Conservation (phyloP, 495 filamentous ascomycete genomes). For the Podospora anserina region DNA sequence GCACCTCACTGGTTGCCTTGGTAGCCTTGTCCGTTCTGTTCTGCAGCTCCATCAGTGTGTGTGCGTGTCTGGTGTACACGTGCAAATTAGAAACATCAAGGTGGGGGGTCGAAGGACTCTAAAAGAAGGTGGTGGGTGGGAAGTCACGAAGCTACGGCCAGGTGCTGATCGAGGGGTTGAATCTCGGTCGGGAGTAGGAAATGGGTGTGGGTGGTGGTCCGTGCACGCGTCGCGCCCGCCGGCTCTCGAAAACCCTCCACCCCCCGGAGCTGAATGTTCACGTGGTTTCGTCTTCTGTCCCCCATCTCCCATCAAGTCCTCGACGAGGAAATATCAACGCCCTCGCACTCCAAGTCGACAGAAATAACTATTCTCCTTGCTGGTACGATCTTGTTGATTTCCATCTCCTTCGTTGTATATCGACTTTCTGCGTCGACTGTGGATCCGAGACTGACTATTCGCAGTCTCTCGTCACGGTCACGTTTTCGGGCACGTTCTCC, state of each 20-base stretch:
- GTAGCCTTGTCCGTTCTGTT: not conserved
- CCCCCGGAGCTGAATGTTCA: slow-evolving; percentile 29
- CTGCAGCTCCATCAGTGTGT: not conserved
- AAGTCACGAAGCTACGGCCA: not conserved
- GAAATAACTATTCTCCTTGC: slow-evolving; percentile 9
- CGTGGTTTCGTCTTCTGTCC: slow-evolving; percentile 28
- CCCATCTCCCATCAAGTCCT: slow-evolving; percentile 29
- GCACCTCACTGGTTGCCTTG: not conserved
- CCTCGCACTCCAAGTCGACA: slow-evolving; percentile 3
- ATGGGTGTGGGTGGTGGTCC: slow-evolving; percentile 16
- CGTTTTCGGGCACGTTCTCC: slow-evolving; percentile 40
- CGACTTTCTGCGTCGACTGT: slow-evolving; percentile 17
- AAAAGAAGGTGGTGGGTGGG: not conserved
- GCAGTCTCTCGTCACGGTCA: slow-evolving; percentile 37
- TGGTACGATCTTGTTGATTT: slow-evolving; percentile 25
- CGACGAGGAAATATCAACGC: slow-evolving; percentile 15
- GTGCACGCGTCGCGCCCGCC: slow-evolving; percentile 22
- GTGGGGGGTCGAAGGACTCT: not conserved
- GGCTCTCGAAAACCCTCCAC: slow-evolving; percentile 22
- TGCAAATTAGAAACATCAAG: slow-evolving; percentile 1
- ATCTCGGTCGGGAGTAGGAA: not conserved
- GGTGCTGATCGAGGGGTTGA: not conserved
- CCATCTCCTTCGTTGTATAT: slow-evolving; percentile 2
- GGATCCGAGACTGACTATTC: slow-evolving; percentile 24
- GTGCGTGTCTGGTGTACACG: not conserved